Conservation (phyloP, 1,139 yeast species). For the Nakaseomyces sp. region DNA sequence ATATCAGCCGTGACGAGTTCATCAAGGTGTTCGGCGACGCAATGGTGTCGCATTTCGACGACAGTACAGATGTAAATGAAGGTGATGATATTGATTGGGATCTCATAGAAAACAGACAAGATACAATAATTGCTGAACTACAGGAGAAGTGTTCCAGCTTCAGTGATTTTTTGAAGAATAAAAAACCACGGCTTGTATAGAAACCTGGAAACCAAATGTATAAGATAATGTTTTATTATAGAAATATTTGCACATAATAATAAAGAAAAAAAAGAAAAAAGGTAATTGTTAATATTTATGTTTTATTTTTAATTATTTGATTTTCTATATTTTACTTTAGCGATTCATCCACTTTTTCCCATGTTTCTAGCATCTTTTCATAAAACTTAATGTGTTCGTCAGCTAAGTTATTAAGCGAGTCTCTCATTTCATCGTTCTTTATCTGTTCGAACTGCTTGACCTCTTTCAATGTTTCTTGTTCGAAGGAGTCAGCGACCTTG, state of each 20-base stretch:
- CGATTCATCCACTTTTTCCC: slow-evolving; percentile 51
- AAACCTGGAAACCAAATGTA: background rate
- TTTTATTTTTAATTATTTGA: too few relatives aligned
- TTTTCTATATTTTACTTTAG: slow-evolving; percentile 6
- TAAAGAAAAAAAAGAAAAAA: too few relatives aligned
- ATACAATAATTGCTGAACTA: slow-evolving; percentile 19
- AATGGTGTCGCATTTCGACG: slow-evolving; percentile 30
- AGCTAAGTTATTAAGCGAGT: slow-evolving; percentile 60
- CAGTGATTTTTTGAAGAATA: slow-evolving; percentile 5
- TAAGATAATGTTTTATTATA: background rate
- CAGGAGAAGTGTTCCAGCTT: slow-evolving; percentile 8
- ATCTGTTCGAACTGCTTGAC: slow-evolving; percentile 75
- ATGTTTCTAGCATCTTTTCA: slow-evolving; percentile 58
- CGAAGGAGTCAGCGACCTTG: slow-evolving; percentile 62
- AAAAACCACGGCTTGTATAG: background rate
- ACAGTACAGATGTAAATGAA: slow-evolving; percentile 21
- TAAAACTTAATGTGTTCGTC: slow-evolving; percentile 72
- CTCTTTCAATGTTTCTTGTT: slow-evolving; percentile 56
- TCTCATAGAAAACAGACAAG: slow-evolving; percentile 21
- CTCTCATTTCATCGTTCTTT: slow-evolving; percentile 68
- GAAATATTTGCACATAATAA: background rate
- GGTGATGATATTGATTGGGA: slow-evolving; percentile 24
- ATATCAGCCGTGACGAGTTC: slow-evolving; percentile 42
- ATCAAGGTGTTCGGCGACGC: slow-evolving; percentile 42
- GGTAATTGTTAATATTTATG: too few relatives aligned